A percentile compares a stretch with the other conserved stretches of the same genome.
phyloP scores from a whole-genome alignment of 1,139 yeast genomes.

The Zygotorulaspora mrakii region DNA sequence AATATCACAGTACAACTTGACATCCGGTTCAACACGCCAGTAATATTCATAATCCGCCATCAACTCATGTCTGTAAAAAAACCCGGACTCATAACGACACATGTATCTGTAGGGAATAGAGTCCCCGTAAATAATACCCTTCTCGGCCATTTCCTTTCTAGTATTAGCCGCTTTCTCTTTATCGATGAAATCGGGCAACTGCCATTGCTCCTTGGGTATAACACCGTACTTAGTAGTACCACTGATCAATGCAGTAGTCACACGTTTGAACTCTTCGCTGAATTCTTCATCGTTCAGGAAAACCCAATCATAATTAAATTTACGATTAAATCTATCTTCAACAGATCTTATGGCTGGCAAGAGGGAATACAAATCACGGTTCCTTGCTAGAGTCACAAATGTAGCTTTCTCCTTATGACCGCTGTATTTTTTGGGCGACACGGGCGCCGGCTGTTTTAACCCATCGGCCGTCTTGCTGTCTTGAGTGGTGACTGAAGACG shows the following conservation, averaged over 20 bases:
- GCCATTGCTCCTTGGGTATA: slow-evolving; percentile 51
- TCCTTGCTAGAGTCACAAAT: slow-evolving; percentile 69
- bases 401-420: slow-evolving; percentile 54
- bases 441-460: slow-evolving; percentile 21
- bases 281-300: slow-evolving; percentile 61
- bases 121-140: slow-evolving; percentile 56
- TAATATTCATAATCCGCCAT: slow-evolving; percentile 61
- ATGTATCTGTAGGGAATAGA: slow-evolving; percentile 63
- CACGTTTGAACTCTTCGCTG: slow-evolving; percentile 42
- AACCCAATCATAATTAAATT: slow-evolving; percentile 73
- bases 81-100: slow-evolving; percentile 74
- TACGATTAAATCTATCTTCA: slow-evolving; percentile 67
- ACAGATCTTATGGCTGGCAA: slow-evolving; percentile 58
- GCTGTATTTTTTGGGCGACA: slow-evolving; percentile 21
- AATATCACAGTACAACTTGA: slow-evolving; percentile 60
- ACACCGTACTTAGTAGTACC: slow-evolving; percentile 48
- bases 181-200: slow-evolving; percentile 57
- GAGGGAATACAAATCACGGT: slow-evolving; percentile 57
- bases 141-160: slow-evolving; percentile 48
- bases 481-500: not conserved
- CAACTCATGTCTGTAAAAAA: slow-evolving; percentile 60
- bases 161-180: slow-evolving; percentile 51
- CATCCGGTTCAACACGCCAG: slow-evolving; percentile 76
- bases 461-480: slow-evolving; percentile 18
- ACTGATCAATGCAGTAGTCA: slow-evolving; percentile 38